These are phyloP conservation scores for Chimonanthus praecox DNA, from an alignment of 164 flowering plant species.

Conservation along the genomic window DNA sequence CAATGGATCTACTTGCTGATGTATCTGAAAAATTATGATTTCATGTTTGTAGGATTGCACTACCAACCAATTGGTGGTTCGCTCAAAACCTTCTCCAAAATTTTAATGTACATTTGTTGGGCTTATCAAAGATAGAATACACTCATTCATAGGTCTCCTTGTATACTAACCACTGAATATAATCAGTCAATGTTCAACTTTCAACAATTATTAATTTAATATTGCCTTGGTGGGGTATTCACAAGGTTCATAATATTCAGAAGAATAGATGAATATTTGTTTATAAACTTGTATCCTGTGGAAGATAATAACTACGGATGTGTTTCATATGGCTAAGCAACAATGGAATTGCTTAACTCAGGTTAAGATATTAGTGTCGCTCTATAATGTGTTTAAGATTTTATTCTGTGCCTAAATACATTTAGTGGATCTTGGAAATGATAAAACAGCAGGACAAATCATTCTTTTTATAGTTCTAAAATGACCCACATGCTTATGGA, in stretches of 20 bases:
- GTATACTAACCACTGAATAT: neutral
- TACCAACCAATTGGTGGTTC: neutral
- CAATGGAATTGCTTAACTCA: neutral
- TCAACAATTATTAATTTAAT: neutral
- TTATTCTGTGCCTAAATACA: too few species aligned
- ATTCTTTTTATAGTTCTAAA: too few species aligned
- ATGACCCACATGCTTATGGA: too few species aligned
- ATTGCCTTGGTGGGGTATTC: too few species aligned
- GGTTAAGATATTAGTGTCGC: too few species aligned
- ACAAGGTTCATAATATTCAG: too few species aligned
- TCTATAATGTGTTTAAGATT: too few species aligned
- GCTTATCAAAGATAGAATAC: neutral
- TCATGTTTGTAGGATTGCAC: neutral
- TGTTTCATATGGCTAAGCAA: neutral
- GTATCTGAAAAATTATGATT: neutral
- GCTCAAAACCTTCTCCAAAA: neutral
- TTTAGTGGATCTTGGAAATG: too few species aligned
- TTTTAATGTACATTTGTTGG: neutral
- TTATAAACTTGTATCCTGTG: neutral
- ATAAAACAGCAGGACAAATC: too few species aligned
- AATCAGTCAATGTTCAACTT: neutral
- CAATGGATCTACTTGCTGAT: neutral
- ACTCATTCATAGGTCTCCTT: neutral
- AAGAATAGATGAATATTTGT: too few species aligned
- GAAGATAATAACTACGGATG: neutral